Base-by-base conservation (phyloP, 768 basidiomycete genomes). In the Boletus insuetus region DNA sequence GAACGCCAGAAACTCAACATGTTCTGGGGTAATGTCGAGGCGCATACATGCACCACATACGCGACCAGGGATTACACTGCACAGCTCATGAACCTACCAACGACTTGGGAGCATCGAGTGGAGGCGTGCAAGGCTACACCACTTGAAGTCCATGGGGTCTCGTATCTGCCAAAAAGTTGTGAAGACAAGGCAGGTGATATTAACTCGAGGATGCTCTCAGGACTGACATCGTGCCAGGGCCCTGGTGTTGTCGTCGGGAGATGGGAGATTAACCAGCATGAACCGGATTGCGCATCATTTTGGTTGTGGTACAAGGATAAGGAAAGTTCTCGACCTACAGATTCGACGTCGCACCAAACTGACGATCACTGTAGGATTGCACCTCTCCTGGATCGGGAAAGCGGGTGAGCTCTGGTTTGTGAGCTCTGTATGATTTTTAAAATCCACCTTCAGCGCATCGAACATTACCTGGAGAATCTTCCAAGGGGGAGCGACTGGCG, bases 291-390 rank as follows among this genome's bases (percentile, higher is more conserved):
- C 43, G 44, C 43, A 2, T 20, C 72, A 0, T 64, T 58, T 31
- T 74, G 71, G 61, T 49, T 35, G 26, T 56, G 55, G 53, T 69
- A 69, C 55, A 63, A 65, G 10, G 68, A 74, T 49, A 67, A 69
- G 62, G 73, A 49, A 55, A 54, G 22, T 32, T 44, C 5, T 9
- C 11, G 10, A 24, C 26, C 6, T 26, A 13, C 13, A 3, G 1
- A 12, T 20, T n/a, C 11, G 6, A 16, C 31, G 22, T 19, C 29
- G 10, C 9, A 19, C 46, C 31, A 22, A 16, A 37, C 22, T 44
- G 31, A 41, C 5, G 2, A 16, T 40, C n/a, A 13, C 13, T 24
- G 3, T 19, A 69, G 68, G 68, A 56, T 13, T 69, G 68, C 16
- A 59, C 54, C 6, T 59, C 69, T 5, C 52, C 44, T 3, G 56